phyloP scores from a whole-genome alignment of 208 protist genomes.

The Tritrichomonas musculus region DNA sequence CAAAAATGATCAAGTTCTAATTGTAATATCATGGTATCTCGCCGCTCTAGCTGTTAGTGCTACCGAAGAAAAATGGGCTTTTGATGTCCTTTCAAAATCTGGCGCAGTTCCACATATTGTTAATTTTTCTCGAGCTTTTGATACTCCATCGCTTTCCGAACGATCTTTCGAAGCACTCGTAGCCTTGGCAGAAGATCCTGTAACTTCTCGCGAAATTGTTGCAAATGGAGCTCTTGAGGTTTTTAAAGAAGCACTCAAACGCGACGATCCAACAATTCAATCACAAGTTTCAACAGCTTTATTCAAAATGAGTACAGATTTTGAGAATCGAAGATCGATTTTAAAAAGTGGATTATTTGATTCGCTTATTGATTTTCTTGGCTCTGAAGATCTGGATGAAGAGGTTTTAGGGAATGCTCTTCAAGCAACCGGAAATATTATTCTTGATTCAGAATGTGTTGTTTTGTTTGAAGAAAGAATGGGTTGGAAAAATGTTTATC shows the following conservation, averaged over 20 bases:
- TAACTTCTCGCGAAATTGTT: slow-evolving; percentile 25
- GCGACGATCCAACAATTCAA: slow-evolving; percentile 28
- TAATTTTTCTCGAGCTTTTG: neutral
- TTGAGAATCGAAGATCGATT: neutral
- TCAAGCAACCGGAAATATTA: neutral
- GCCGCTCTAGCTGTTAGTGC: neutral
- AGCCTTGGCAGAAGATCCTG: neutral
- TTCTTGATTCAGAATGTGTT: neutral
- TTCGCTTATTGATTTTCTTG: neutral
- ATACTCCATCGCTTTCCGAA: neutral
- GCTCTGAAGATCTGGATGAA: slow-evolving; percentile 1
- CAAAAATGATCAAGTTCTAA: slow-evolving; percentile 33
- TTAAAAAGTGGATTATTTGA: neutral
- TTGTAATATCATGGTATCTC: slow-evolving; percentile 33
- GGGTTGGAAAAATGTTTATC: neutral
- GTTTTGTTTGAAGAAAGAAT: neutral
- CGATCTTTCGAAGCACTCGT: slow-evolving; percentile 18
- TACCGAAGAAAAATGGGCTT: neutral
- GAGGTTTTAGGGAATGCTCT: slow-evolving; percentile 9
- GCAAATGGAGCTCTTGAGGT: neutral
- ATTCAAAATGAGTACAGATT: slow-evolving; percentile 16
- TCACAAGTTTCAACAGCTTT: slow-evolving; percentile 16
- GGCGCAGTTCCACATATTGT: slow-evolving; percentile 12
- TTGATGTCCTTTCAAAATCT: slow-evolving; percentile 1
- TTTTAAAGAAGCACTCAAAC: neutral